These are phyloP conservation scores for Suillus luteus DNA, from an alignment of 768 basidiomycete genomes.

Conservation along the genomic window DNA sequence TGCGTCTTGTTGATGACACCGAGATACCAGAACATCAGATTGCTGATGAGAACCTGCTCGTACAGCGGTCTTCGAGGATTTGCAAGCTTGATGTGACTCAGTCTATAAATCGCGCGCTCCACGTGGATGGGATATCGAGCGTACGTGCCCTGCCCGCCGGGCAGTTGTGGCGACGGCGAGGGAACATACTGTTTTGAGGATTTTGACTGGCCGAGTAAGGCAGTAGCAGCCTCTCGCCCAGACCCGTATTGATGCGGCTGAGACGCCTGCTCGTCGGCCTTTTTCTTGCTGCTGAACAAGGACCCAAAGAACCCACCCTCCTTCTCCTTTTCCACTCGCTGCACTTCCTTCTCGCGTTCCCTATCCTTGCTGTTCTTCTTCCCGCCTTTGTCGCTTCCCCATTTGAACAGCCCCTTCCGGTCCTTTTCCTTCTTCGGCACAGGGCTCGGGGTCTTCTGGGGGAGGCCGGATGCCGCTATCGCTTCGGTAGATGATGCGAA, in stretches of 20 bases:
- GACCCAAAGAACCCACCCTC: slow-evolving; percentile 91
- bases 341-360: slow-evolving; percentile 50
- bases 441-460: slow-evolving; percentile 30
- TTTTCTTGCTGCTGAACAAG: slow-evolving; percentile 85
- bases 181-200: slow-evolving; percentile 68
- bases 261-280: slow-evolving; percentile 69
- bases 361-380: slow-evolving; percentile 56
- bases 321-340: slow-evolving; percentile 51
- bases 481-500: slow-evolving; percentile 29
- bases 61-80: slow-evolving; percentile 96
- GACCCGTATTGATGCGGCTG: slow-evolving; percentile 40
- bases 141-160: slow-evolving; percentile 43
- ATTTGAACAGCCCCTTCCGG: slow-evolving; percentile 71
- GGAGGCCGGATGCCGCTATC: slow-evolving; percentile 28
- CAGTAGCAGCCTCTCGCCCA: slow-evolving; percentile 85
- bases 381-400: slow-evolving; percentile 61
- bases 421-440: slow-evolving; percentile 66
- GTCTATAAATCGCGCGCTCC: slow-evolving; percentile 94
- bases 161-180: slow-evolving; percentile 55
- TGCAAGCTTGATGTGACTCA: slow-evolving; percentile 98
- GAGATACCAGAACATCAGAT: slow-evolving; percentile 99
- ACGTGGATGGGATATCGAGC: slow-evolving; percentile 98
- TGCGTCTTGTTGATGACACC: slow-evolving; percentile 95
- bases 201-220: slow-evolving; percentile 82
- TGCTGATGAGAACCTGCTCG: slow-evolving; percentile 93